Percentiles rank a stretch among this genome's conserved stretches.
These are phyloP conservation scores for Candida mesenterica DNA, from an alignment of 1,139 yeast genomes.

Conservation along the genomic window DNA sequence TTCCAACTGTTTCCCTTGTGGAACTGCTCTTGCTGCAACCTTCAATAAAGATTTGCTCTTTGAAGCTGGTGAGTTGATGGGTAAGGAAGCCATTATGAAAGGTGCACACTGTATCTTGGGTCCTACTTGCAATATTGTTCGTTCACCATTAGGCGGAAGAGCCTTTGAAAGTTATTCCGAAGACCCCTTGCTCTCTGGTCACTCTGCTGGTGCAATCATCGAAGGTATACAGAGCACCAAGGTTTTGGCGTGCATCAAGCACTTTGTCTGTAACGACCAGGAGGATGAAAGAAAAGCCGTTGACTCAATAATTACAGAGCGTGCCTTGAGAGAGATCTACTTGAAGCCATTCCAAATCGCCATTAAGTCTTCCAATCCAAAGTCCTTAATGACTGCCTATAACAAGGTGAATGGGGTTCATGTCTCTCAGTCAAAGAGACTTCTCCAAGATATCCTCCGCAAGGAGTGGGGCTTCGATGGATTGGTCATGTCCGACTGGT, in stretches of 20 bases:
- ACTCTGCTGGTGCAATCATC: slow-evolving; percentile 47
- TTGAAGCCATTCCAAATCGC: slow-evolving; percentile 63
- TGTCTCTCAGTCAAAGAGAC: slow-evolving; percentile 44
- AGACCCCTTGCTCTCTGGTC: slow-evolving; percentile 59
- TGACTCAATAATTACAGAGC: slow-evolving; percentile 48
- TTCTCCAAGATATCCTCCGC: slow-evolving; percentile 46
- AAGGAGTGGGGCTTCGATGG: slow-evolving; percentile 60
- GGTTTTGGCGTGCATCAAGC: slow-evolving; percentile 58
- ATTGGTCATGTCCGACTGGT: slow-evolving; percentile 62
- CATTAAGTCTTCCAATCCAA: slow-evolving; percentile 48
- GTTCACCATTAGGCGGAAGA: slow-evolving; percentile 65
- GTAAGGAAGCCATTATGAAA: slow-evolving; percentile 48
- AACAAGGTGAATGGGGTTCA: slow-evolving; percentile 60
- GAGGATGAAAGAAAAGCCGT: slow-evolving; percentile 54
- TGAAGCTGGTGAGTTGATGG: slow-evolving; percentile 49
- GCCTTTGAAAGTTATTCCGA: slow-evolving; percentile 63
- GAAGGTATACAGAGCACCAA: slow-evolving; percentile 54
- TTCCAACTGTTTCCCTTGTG: slow-evolving; percentile 51
- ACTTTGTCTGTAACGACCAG: slow-evolving; percentile 59
- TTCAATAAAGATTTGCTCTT: slow-evolving; percentile 31
- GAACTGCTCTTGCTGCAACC: slow-evolving; percentile 23
- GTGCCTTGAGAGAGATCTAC: slow-evolving; percentile 62
- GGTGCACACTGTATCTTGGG: slow-evolving; percentile 52
- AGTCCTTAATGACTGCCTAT: slow-evolving; percentile 57
- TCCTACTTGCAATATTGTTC: slow-evolving; percentile 55